Conservation (phyloP, 2,329 filamentous ascomycete species). For the Colletotrichum sp. region DNA sequence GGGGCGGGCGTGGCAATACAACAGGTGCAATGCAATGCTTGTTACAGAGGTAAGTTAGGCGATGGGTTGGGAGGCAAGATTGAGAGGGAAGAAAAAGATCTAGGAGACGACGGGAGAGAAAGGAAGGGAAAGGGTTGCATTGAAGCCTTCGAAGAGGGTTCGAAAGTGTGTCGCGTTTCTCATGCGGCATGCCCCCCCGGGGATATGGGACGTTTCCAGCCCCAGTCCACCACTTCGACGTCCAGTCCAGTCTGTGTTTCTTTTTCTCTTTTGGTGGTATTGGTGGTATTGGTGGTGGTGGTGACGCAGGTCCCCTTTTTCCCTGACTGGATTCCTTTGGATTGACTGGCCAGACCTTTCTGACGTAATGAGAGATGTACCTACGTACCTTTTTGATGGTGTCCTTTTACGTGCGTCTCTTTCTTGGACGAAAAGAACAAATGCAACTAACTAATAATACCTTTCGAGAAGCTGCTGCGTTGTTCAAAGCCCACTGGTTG, state of each 20-base stretch:
- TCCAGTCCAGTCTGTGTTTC: not conserved
- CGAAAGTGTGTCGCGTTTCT: constrained; percentile 21
- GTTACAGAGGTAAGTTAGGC: not conserved
- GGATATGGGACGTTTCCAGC: constrained; percentile 14
- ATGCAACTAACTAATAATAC: not conserved
- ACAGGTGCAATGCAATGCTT: not conserved
- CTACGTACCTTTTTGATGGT: not conserved
- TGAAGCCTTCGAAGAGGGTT: constrained; percentile 17
- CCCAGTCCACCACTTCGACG: not conserved
- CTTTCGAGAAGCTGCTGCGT: not conserved
- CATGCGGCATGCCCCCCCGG: constrained; percentile 1
- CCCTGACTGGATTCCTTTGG: not conserved
- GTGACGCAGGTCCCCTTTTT: constrained; percentile 21
- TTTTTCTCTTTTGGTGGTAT: not conserved
- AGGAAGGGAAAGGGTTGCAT: constrained; percentile 4
- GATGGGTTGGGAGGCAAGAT: not conserved
- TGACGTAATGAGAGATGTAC: constrained; percentile 12
- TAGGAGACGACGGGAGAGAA: not conserved
- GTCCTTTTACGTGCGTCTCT: not conserved
- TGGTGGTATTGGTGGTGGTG: not conserved
- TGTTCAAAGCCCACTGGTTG: not conserved
- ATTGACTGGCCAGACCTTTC: not conserved
- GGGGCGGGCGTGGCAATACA: not conserved
- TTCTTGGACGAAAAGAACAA: not conserved
- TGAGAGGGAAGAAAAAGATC: not conserved